A percentile compares a stretch with the other conserved stretches of the same genome.
These are phyloP conservation scores for Trichoderma koningii DNA, from an alignment of 2,329 filamentous ascomycete species.

Conservation along the genomic window DNA sequence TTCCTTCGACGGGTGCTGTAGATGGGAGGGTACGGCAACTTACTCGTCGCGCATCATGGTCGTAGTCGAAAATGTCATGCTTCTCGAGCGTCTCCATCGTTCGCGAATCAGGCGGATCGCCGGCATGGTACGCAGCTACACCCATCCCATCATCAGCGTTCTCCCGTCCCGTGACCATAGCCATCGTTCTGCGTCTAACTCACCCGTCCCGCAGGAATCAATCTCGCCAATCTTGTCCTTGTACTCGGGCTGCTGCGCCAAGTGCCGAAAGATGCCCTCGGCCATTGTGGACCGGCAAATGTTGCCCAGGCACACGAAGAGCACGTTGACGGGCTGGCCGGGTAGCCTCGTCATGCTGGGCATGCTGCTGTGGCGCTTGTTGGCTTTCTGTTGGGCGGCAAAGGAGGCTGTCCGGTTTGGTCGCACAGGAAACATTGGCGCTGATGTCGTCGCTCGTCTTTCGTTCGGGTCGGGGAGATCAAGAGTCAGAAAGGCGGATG, in stretches of 20 bases:
- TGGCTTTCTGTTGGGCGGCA: conserved; percentile 7
- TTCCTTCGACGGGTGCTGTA: too few species aligned
- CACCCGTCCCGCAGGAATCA: conserved; percentile 85
- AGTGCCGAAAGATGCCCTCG: conserved; percentile 83
- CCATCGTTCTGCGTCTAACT: conserved; percentile 23
- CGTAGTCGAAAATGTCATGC: conserved; percentile 76
- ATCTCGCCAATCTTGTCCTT: conserved; percentile 64
- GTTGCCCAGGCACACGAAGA: conserved; percentile 97
- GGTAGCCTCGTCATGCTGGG: conserved; percentile 28
- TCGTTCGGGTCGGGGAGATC: neutral
- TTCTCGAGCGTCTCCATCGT: conserved; percentile 76
- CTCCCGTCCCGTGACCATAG: neutral
- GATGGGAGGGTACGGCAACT: conserved; percentile 27
- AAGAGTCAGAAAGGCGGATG: neutral
- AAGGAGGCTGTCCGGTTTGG: conserved; percentile 16
- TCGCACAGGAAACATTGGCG: conserved; percentile 22
- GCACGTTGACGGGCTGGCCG: conserved; percentile 62
- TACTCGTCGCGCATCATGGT: conserved; percentile 76
- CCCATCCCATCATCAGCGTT: conserved; percentile 3
- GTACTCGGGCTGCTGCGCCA: conserved; percentile 63
- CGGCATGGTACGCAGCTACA: conserved; percentile 76
- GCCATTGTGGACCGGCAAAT: conserved; percentile 96
- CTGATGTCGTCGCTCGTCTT: neutral
- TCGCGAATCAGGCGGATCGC: conserved; percentile 74
- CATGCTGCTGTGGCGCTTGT: conserved; percentile 35